Base-by-base conservation (phyloP, 139 green algal species). In the Coelastrella sp. region DNA sequence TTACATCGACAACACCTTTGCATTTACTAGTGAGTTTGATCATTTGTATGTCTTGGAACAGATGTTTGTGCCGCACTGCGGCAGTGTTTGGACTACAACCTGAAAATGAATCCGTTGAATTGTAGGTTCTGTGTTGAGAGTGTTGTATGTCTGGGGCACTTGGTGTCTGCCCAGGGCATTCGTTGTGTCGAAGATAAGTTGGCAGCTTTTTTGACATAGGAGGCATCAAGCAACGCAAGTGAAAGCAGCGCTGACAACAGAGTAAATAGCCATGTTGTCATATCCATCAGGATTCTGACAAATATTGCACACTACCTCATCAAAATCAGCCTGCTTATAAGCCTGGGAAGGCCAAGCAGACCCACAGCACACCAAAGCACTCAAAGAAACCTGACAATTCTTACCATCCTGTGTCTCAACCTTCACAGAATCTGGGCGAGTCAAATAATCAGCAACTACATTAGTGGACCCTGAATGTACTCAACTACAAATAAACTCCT, bases 201-300 rank as follows among this genome's bases (percentile, higher is more conserved):
- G 4, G 76, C 48, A 45, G 84, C 76, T 7, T 73, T 88, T 37
- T 25, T 82, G 48, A n/a, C n/a, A n/a, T n/a, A n/a, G n/a, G n/a
- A n/a, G n/a, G n/a, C n/a, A n/a, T n/a, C n/a, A n/a, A n/a, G n/a
- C n/a, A n/a, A n/a, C n/a, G n/a, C n/a, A n/a, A n/a, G n/a, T n/a
- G n/a, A n/a, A n/a, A n/a, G n/a, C n/a, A n/a, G n/a, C n/a, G n/a
- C n/a, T n/a, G n/a, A n/a, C n/a, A n/a, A n/a, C n/a, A n/a, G n/a
- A n/a, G n/a, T n/a, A n/a, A n/a, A n/a, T n/a, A n/a, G n/a, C n/a
- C 60, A 85, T 79, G 41, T 79, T 73, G 43, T 73, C 79, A 86
- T 57, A 86, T 15, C 63, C 79, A 43, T 32, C 79, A 53, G 79
- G 60, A 79, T 76, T 63, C 4, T 60, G 19, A 71, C 63, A 64